Percentiles rank a stretch among this genome's conserved stretches.
These are phyloP conservation scores for Fusarium miscanthi DNA, from an alignment of 2,329 filamentous ascomycete genomes.

Conservation along the genomic window DNA sequence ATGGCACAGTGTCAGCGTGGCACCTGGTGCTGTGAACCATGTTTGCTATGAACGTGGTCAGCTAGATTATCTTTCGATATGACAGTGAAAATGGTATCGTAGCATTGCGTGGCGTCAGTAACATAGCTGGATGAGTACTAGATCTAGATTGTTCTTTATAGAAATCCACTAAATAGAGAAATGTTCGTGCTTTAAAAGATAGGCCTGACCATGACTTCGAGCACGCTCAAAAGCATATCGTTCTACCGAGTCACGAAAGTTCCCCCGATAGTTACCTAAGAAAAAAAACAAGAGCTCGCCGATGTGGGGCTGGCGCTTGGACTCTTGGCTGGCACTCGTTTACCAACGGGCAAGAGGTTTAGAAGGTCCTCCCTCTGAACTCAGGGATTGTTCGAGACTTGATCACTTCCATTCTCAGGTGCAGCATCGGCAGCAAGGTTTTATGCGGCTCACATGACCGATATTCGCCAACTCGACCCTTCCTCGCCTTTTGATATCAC, in stretches of 20 bases:
- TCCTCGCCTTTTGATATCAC: not conserved
- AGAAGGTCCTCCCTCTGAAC: constrained; percentile 6
- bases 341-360: not conserved
- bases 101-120: constrained; percentile 28
- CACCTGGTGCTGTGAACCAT: constrained; percentile 4
- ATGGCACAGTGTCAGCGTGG: constrained; percentile 38
- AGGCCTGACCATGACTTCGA: not conserved
- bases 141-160: not conserved
- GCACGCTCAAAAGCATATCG: constrained; percentile 5
- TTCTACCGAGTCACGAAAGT: constrained; percentile 5
- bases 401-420: constrained; percentile 12
- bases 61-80: constrained; percentile 7
- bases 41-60: constrained; percentile 6
- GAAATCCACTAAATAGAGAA: not conserved
- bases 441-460: not conserved
- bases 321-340: constrained; percentile 22
- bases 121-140: not conserved
- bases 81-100: constrained; percentile 18
- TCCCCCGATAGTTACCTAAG: constrained; percentile 18
- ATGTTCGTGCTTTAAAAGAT: not conserved
- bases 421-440: constrained; percentile 4
- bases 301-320: constrained; percentile 36
- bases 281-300: constrained; percentile 1
- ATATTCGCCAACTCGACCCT: not conserved
- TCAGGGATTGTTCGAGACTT: constrained; percentile 1